Evolutionary conservation across 352 stramenopile genomes (phyloP).

Genomic region (Blastocystis sp.): DNA sequence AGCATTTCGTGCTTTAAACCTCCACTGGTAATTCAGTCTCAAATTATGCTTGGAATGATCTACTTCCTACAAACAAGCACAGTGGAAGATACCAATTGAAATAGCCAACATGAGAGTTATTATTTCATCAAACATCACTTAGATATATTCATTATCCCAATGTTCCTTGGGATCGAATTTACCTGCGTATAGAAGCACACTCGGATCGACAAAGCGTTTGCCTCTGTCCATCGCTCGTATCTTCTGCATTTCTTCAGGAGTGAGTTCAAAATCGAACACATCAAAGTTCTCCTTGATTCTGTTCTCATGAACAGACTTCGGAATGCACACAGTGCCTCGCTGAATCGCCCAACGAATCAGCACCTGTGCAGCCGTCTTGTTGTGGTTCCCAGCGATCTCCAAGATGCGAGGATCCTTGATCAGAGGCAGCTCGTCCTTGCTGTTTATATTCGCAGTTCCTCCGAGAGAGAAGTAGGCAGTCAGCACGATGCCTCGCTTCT

Average conservation of each 20-base stretch:
- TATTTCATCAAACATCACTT: background rate
- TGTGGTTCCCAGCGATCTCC: constrained; percentile 64
- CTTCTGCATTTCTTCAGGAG: constrained; percentile 69
- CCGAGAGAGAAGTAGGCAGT: constrained; percentile 71
- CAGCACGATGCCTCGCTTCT: constrained; percentile 68
- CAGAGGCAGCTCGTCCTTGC: constrained; percentile 4
- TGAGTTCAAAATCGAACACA: constrained; percentile 71
- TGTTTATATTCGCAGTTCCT: constrained; percentile 63
- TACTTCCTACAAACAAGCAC: too few relatives aligned
- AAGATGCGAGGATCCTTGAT: constrained; percentile 66
- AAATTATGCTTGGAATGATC: too few relatives aligned
- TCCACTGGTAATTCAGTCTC: too few relatives aligned
- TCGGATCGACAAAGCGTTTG: background rate
- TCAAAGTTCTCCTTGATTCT: constrained; percentile 71
- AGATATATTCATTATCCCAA: background rate
- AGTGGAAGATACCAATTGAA: too few relatives aligned
- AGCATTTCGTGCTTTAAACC: background rate
- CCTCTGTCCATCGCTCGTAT: constrained; percentile 72
- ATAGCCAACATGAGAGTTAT: too few relatives aligned
- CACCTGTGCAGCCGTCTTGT: constrained; percentile 69
- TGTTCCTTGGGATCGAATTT: background rate
- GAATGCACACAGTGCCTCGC: constrained; percentile 68
- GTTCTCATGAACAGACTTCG: constrained; percentile 67
- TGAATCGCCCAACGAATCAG: constrained; percentile 71
- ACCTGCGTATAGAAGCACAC: background rate